Base-by-base conservation (phyloP, 1,284 basidiomycete species). In the Schizopora paradoxa region DNA sequence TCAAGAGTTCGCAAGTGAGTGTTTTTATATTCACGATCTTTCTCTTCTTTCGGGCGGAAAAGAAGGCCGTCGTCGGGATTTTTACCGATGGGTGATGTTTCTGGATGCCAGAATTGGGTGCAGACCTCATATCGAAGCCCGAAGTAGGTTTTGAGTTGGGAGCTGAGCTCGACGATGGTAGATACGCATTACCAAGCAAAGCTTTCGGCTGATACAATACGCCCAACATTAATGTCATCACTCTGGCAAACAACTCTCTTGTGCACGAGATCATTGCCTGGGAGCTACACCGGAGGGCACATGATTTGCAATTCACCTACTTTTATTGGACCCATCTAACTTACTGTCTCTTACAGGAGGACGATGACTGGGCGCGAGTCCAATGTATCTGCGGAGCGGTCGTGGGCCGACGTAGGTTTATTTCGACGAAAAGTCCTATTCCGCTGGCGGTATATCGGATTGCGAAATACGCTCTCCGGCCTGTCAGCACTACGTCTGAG, bases 221-320 rank as follows among this genome's bases (percentile, higher is more conserved):
- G 85, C 85, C 90, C 90, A 61, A 92, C 58, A 93, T 66, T 41
- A 65, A 87, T 48, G 61, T 54, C 50, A 65, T 63, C 61, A 56
- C 78, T 79, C 68, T 67, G 66, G 70, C 69, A 77, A 86, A 90
- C 86, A 92, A 88, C 88, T 81, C 82, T 77, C 79, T 67, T 73
- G 70, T 69, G 65, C 68, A 61, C 57, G 67, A 89, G 85, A 70
- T 59, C 56, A 76, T 70, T 74, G 77, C 70, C 67, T 72, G 79
- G 75, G 86, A 79, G 86, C 91, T 94, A 94, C 91, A 72, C 70
- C 75, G 72, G 78, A 77, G 82, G 67, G 66, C 63, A 91, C 80
- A 92, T 61, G 44, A 26, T 33, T 51, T 43, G 40, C 28, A 44
- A 26, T 40, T 49, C 43, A 36, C 45, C 63, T 50, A 38, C 38